Conservation (phyloP, 108 stramenopile genomes). For the Fragilariopsis cylindrus region DNA sequence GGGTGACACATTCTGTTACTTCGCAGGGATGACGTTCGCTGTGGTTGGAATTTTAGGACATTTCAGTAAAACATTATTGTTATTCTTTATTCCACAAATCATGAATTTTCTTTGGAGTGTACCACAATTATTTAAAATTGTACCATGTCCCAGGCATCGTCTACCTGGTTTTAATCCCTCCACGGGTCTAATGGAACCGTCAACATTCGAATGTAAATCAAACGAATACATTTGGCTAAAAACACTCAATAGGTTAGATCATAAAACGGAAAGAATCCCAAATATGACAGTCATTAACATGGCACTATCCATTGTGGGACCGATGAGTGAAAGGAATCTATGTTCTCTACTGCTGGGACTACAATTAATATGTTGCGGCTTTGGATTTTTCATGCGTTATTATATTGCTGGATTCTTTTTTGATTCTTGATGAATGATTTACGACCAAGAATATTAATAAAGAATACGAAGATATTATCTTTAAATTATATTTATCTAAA, state of each 20-base stretch:
- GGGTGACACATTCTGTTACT: constrained; percentile 99
- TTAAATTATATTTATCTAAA: background rate
- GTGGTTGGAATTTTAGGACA: constrained; percentile 95
- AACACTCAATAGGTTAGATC: constrained; percentile 22
- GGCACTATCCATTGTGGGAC: constrained; percentile 83
- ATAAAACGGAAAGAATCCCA: constrained; percentile 46
- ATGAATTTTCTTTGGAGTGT: constrained; percentile 92
- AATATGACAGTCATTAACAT: constrained; percentile 97
- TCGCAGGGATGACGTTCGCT: constrained; percentile 98
- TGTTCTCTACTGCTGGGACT: constrained; percentile 77
- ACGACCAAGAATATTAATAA: no score
- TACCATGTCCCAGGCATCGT: constrained; percentile 96
- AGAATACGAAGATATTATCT: background rate
- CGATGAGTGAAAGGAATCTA: constrained; percentile 85
- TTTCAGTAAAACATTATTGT: constrained; percentile 95
- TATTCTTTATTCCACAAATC: constrained; percentile 97
- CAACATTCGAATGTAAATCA: constrained; percentile 62
- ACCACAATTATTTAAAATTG: constrained; percentile 96
- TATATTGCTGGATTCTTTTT: constrained; percentile 75
- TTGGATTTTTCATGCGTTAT: constrained; percentile 77
- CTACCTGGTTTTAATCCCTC: constrained; percentile 85
- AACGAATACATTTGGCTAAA: constrained; percentile 47
- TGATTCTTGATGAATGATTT: background rate
- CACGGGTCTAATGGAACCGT: constrained; percentile 82
- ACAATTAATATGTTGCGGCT: constrained; percentile 68